phyloP scores from a whole-genome alignment of 495 filamentous ascomycete genomes.

The Tuber magnatum region DNA sequence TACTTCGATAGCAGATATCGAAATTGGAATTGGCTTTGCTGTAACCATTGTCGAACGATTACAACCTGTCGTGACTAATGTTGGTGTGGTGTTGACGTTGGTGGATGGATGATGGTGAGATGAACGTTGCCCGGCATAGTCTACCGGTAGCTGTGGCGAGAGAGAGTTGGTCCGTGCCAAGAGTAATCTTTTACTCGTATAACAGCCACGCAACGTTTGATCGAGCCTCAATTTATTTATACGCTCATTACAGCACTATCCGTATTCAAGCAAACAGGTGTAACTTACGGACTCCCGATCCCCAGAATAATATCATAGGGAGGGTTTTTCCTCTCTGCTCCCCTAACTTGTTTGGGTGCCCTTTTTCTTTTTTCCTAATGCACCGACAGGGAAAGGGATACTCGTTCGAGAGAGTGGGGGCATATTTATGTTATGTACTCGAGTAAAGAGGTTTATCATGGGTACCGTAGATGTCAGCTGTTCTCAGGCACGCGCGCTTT shows the following conservation, averaged over 20 bases:
- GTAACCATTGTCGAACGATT: not conserved
- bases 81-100: not conserved
- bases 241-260: not conserved
- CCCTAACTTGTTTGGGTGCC: not conserved
- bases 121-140: not conserved
- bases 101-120: not conserved
- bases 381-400: not conserved
- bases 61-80: not conserved
- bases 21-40: not conserved
- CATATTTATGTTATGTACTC: not conserved
- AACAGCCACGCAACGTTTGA: not conserved
- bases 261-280: not conserved
- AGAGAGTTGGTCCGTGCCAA: not conserved
- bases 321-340: not conserved
- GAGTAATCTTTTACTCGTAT: not conserved
- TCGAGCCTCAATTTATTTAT: not conserved
- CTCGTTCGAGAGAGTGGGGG: not conserved
- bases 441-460: not conserved
- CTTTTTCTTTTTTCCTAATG: not conserved
- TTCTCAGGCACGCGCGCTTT: not conserved
- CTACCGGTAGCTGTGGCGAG: not conserved
- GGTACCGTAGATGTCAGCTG: not conserved
- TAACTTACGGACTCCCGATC: not conserved
- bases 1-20: not conserved
- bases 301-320: not conserved